Conservation (phyloP, 2,329 filamentous ascomycete species). For the Mollisia scopiformis region DNA sequence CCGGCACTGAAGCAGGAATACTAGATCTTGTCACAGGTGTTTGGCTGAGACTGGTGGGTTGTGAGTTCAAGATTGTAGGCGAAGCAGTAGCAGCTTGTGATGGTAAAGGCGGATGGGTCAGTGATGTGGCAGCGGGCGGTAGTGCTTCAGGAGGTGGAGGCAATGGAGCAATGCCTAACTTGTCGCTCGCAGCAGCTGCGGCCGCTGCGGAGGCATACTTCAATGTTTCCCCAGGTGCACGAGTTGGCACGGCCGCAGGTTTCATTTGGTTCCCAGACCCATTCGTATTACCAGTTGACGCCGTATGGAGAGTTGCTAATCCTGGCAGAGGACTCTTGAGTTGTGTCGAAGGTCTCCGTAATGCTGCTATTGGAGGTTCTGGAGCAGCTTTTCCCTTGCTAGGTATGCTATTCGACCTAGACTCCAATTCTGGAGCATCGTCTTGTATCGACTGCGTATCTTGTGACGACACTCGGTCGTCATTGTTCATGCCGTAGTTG, state of each 20-base stretch:
- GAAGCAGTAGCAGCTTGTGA: constrained; percentile 58
- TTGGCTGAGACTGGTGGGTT: constrained; percentile 42
- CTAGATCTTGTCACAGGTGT: constrained; percentile 41
- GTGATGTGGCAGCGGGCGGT: constrained; percentile 50
- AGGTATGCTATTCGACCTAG: constrained; percentile 47
- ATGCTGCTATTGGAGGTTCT: constrained; percentile 58
- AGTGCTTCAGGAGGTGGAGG: constrained; percentile 79
- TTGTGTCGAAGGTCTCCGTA: constrained; percentile 81
- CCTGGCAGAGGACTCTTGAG: constrained; percentile 94
- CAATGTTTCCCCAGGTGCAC: constrained; percentile 84
- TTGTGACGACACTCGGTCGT: constrained; percentile 91
- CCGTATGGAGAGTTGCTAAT: constrained; percentile 84
- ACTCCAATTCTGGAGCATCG: constrained; percentile 67
- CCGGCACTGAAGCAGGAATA: constrained; percentile 34
- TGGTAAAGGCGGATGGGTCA: constrained; percentile 34
- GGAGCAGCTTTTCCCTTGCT: constrained; percentile 55
- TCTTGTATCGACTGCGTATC: constrained; percentile 92
- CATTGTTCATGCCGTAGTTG: constrained; percentile 80
- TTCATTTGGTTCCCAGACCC: constrained; percentile 77
- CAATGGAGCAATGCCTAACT: constrained; percentile 91
- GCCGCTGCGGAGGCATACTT: constrained; percentile 98
- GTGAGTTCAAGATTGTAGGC: constrained; percentile 51
- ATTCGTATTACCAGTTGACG: constrained; percentile 63
- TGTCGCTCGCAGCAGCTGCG: constrained; percentile 87
- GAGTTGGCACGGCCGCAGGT: constrained; percentile 82